Conservation (phyloP, 2,329 filamentous ascomycete genomes). For the Verticillium klebahnii region DNA sequence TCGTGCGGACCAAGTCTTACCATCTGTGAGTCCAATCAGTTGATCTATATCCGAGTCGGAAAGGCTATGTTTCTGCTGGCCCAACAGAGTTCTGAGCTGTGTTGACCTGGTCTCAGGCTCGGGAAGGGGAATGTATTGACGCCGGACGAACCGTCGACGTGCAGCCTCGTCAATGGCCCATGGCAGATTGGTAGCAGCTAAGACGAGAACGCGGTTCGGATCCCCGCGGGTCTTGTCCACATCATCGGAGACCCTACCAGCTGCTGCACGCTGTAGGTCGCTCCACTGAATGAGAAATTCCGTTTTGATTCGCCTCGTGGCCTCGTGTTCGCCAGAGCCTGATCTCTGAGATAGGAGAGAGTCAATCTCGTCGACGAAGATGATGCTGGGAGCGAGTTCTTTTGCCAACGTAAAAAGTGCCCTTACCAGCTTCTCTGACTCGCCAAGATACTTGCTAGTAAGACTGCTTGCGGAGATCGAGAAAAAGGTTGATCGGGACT, state of each 20-base stretch:
- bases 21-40: slow-evolving; percentile 78
- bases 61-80: slow-evolving; percentile 82
- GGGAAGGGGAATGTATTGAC: slow-evolving; percentile 93
- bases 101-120: slow-evolving; percentile 75
- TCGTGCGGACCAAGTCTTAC: slow-evolving; percentile 36
- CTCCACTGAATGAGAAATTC: slow-evolving; percentile 98
- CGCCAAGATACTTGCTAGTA: slow-evolving; percentile 93
- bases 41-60: slow-evolving; percentile 65
- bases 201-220: slow-evolving; percentile 81
- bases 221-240: slow-evolving; percentile 71
- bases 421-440: slow-evolving; percentile 92
- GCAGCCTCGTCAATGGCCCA: slow-evolving; percentile 99
- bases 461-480: slow-evolving; percentile 92
- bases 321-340: slow-evolving; percentile 84
- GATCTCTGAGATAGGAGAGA: slow-evolving; percentile 82
- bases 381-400: slow-evolving; percentile 85
- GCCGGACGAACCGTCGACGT: slow-evolving; percentile 79
- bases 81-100: slow-evolving; percentile 74
- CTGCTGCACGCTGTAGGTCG: slow-evolving; percentile 85
- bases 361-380: slow-evolving; percentile 98
- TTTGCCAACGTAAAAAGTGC: slow-evolving; percentile 90
- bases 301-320: slow-evolving; percentile 90
- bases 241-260: slow-evolving; percentile 67
- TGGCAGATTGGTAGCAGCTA: slow-evolving; percentile 92
- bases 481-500: slow-evolving; percentile 93